phyloP scores from a whole-genome alignment of 441 rosid genomes.

The Dalechampia spathulata region DNA sequence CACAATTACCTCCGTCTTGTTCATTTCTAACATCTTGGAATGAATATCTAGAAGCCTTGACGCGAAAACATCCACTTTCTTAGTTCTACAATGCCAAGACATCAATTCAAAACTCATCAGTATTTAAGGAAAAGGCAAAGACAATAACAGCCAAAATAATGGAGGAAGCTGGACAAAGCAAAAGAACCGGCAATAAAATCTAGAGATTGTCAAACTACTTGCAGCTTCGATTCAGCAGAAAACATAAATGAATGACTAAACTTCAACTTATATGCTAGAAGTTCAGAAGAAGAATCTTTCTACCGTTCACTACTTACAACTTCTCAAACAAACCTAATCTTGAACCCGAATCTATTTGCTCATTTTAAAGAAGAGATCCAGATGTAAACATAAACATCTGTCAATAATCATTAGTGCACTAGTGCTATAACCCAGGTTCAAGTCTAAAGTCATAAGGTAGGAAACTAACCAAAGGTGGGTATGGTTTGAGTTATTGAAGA shows the following conservation, averaged over 20 bases:
- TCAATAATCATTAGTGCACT: background rate
- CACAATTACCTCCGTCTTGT: slow-evolving; percentile 70
- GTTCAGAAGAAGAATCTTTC: background rate
- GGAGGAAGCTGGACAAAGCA: background rate
- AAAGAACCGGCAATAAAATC: background rate
- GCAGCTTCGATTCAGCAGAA: background rate
- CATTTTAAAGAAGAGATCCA: background rate
- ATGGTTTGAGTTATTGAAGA: background rate
- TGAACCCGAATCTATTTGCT: background rate
- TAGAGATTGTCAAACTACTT: no score
- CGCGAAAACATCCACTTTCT: slow-evolving; percentile 81
- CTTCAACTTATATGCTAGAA: background rate
- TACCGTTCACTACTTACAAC: background rate
- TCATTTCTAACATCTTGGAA: slow-evolving; percentile 75
- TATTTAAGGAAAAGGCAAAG: background rate
- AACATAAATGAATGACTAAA: background rate
- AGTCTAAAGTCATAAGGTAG: background rate
- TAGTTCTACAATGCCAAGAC: slow-evolving; percentile 50
- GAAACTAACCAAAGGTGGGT: background rate
- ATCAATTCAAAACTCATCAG: slow-evolving; percentile 3
- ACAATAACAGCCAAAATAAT: background rate
- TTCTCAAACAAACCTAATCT: background rate
- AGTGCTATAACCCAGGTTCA: background rate
- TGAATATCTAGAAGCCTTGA: slow-evolving; percentile 93
- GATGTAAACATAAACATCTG: background rate